These are phyloP conservation scores for Penicillium psychrofluorescens DNA, from an alignment of 495 filamentous ascomycete genomes.

Conservation along the genomic window DNA sequence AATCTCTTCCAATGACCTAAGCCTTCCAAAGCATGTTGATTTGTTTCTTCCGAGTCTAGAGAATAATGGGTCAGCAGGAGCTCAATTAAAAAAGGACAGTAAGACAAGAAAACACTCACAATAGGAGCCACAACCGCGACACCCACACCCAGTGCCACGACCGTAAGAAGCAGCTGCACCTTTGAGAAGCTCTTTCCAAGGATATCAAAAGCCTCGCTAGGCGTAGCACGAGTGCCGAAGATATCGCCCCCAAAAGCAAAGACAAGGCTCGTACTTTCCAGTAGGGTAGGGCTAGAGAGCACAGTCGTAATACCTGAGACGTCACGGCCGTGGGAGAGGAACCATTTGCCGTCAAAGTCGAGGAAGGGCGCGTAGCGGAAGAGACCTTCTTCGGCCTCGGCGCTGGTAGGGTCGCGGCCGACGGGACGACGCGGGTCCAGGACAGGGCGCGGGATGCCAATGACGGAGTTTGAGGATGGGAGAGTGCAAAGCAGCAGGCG, in stretches of 20 bases:
- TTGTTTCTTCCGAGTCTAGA: conserved; percentile 35
- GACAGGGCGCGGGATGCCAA: conserved; percentile 68
- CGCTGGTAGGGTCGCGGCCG: conserved; percentile 71
- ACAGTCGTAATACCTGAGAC: conserved; percentile 67
- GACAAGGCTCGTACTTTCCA: conserved; percentile 93
- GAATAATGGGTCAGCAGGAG: conserved; percentile 7
- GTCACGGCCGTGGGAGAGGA: conserved; percentile 75
- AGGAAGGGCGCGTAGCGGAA: conserved; percentile 66
- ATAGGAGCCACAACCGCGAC: conserved; percentile 75
- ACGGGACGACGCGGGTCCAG: conserved; percentile 87
- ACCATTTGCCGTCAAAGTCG: conserved; percentile 77
- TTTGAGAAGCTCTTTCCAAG: conserved; percentile 91
- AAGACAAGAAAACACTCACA: conserved; percentile 46
- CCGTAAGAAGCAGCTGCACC: conserved; percentile 72
- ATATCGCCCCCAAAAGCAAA: conserved; percentile 84
- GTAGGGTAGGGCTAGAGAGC: conserved; percentile 61
- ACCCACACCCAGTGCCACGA: conserved; percentile 66
- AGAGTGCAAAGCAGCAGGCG: conserved; percentile 75
- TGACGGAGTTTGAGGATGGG: conserved; percentile 59
- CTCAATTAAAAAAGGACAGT: neutral
- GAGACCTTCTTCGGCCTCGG: conserved; percentile 78
- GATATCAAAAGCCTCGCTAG: conserved; percentile 83
- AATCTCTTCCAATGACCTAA: neutral
- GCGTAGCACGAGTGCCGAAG: conserved; percentile 77
- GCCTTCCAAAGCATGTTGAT: conserved; percentile 36